Conservation (phyloP, 2,329 filamentous ascomycete species). For the Talaromyces sp. region DNA sequence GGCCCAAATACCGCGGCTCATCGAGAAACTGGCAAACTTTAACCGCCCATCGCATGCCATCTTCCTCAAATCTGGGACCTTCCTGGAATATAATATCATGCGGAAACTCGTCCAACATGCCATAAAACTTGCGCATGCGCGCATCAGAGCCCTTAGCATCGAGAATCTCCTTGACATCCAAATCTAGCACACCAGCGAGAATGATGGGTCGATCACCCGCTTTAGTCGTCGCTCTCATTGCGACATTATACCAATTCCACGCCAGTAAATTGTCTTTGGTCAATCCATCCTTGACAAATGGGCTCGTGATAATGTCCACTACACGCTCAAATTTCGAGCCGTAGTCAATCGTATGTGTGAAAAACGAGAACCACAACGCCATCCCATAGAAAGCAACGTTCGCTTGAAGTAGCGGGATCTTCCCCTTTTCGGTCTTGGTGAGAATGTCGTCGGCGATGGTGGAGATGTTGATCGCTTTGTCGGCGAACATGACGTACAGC, state of each 20-base stretch:
- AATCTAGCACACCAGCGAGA: slow-evolving; percentile 16
- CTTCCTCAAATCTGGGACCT: slow-evolving; percentile 18
- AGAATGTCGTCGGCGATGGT: slow-evolving; percentile 19
- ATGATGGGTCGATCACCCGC: slow-evolving; percentile 18
- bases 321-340: not conserved
- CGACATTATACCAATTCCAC: slow-evolving; percentile 20
- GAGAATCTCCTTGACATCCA: slow-evolving; percentile 4
- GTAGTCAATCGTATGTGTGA: slow-evolving; percentile 1
- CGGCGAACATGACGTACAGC: slow-evolving; percentile 35
- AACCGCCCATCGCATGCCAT: slow-evolving; percentile 19
- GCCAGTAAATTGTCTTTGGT: not conserved
- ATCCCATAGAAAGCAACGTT: not conserved
- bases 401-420: not conserved
- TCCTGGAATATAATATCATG: slow-evolving; percentile 14
- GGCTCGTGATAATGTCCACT: not conserved
- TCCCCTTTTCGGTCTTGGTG: slow-evolving; percentile 16
- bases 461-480: slow-evolving; percentile 25
- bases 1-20: not conserved
- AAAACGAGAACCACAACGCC: slow-evolving; percentile 7
- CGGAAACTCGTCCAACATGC: slow-evolving; percentile 3
- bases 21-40: slow-evolving; percentile 17
- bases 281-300: not conserved
- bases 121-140: slow-evolving; percentile 7
- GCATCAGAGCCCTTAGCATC: slow-evolving; percentile 2
- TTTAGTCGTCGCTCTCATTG: slow-evolving; percentile 17